A percentile compares a stretch with the other conserved stretches of the same genome.
Conservation (phyloP, 768 basidiomycete genomes). For the Serendipita sp. region DNA sequence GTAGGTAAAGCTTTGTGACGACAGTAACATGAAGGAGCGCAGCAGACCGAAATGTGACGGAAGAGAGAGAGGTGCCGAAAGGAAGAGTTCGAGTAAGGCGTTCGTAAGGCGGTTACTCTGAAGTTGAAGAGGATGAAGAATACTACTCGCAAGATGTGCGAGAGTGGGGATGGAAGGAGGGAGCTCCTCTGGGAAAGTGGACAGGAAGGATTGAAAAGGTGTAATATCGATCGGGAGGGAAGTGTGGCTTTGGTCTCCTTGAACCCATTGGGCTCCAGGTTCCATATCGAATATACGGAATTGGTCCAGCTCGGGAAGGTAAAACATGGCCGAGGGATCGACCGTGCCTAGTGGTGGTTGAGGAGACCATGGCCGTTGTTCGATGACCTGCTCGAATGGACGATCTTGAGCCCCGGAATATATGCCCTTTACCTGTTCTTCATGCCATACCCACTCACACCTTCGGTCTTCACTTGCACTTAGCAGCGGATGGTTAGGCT, state of each 20-base stretch:
- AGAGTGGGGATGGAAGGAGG: constrained; percentile 53
- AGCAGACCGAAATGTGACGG: constrained; percentile 50
- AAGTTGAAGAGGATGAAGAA: constrained; percentile 42
- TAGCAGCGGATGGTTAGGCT: constrained; percentile 49
- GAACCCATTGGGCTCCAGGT: constrained; percentile 29
- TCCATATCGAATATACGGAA: constrained; percentile 52
- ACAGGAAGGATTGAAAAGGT: constrained; percentile 34
- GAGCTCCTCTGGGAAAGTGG: constrained; percentile 38
- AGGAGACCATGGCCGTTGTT: background rate
- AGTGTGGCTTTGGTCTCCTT: background rate
- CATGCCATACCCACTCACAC: constrained; percentile 52
- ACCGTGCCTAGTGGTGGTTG: constrained; percentile 8
- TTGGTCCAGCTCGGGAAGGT: constrained; percentile 25
- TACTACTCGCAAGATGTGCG: constrained; percentile 40
- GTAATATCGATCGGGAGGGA: constrained; percentile 15
- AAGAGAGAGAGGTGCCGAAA: constrained; percentile 41
- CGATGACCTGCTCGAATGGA: background rate
- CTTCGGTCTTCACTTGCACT: constrained; percentile 11
- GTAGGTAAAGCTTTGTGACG: constrained; percentile 54
- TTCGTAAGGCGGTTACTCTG: constrained; percentile 51
- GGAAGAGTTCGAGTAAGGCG: constrained; percentile 49
- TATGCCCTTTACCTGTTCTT: constrained; percentile 30
- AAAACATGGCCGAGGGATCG: constrained; percentile 4
- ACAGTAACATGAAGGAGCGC: constrained; percentile 59
- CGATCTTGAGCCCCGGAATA: constrained; percentile 23